Evolutionary conservation across 164 flowering plant genomes (phyloP).

Genomic region (Dillenia turbinata): DNA sequence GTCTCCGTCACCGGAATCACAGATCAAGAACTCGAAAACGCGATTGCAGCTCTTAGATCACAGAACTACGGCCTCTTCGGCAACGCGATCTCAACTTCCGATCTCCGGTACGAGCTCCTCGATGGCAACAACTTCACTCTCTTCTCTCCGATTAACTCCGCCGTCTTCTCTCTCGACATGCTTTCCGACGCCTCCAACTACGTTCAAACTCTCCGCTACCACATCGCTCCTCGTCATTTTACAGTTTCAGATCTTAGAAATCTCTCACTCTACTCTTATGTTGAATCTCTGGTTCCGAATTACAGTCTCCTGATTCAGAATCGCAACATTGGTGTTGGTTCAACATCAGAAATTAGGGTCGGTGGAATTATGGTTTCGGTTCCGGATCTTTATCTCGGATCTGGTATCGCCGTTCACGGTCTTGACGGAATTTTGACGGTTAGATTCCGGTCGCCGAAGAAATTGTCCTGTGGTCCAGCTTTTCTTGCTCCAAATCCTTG

Average conservation of each 20-base stretch:
- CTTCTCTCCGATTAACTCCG: constrained; percentile 17
- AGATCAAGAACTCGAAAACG: constrained; percentile 12
- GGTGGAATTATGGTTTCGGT: constrained; percentile 20
- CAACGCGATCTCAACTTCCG: constrained; percentile 36
- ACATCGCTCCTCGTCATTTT: constrained; percentile 17
- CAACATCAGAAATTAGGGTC: not conserved
- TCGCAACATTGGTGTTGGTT: not conserved
- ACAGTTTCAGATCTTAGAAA: constrained; percentile 8
- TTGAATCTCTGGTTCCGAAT: constrained; percentile 18
- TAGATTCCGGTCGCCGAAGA: too few relatives aligned
- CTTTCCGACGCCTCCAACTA: constrained; percentile 15
- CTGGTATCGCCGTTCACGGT: constrained; percentile 25
- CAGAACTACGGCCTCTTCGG: constrained; percentile 20
- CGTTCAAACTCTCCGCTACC: constrained; percentile 22
- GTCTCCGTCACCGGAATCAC: constrained; percentile 5
- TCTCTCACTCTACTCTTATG: constrained; percentile 2
- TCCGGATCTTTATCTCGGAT: constrained; percentile 26
- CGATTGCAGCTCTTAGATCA: constrained; percentile 12
- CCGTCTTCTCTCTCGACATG: constrained; percentile 25
- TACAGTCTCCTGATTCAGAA: constrained; percentile 8
- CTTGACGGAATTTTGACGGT: constrained; percentile 24
- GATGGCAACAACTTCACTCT: constrained; percentile 16
- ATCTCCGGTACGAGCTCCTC: constrained; percentile 21
- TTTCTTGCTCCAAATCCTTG: not conserved
- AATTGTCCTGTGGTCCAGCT: not conserved